These are phyloP conservation scores for Scutellaria minor DNA, from an alignment of 257 asterid species.

Conservation along the genomic window DNA sequence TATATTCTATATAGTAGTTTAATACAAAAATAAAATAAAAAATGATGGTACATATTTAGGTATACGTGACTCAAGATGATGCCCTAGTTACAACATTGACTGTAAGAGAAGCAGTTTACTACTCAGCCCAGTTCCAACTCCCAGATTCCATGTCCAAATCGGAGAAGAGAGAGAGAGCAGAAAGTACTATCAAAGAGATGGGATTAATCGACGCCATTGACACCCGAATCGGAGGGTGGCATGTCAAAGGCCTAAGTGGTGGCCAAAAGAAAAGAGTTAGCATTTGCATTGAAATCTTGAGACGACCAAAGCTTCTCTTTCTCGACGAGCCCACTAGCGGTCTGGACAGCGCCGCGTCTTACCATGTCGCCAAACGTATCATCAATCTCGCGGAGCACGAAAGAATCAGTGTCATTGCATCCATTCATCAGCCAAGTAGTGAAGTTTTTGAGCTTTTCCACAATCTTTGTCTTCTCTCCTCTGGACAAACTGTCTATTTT, in stretches of 20 bases:
- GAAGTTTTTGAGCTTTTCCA: conserved; percentile 56
- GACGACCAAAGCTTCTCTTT: conserved; percentile 54
- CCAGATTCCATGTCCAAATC: conserved; percentile 49
- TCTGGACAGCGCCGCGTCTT: conserved; percentile 60
- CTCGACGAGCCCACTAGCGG: conserved; percentile 68
- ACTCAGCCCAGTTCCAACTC: conserved; percentile 59
- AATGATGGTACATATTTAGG: conserved; percentile 26
- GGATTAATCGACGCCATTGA: conserved; percentile 48
- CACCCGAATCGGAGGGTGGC: conserved; percentile 59
- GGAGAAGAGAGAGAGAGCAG: conserved; percentile 46
- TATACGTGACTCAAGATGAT: conserved; percentile 61
- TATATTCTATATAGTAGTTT: no score
- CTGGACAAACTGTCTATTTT: conserved; percentile 51
- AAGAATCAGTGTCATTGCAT: conserved; percentile 44
- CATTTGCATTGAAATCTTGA: conserved; percentile 52
- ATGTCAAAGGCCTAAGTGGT: conserved; percentile 52
- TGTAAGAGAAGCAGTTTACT: conserved; percentile 51
- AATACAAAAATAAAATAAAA: no score
- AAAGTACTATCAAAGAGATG: conserved; percentile 50
- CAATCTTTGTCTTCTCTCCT: conserved; percentile 53
- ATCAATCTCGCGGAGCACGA: conserved; percentile 41
- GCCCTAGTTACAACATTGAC: conserved; percentile 49
- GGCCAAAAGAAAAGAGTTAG: conserved; percentile 60
- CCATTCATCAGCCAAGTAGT: conserved; percentile 58
- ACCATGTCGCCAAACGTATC: conserved; percentile 49